Conservation (phyloP, 2,329 filamentous ascomycete genomes). For the Chlorencoelia australis region DNA sequence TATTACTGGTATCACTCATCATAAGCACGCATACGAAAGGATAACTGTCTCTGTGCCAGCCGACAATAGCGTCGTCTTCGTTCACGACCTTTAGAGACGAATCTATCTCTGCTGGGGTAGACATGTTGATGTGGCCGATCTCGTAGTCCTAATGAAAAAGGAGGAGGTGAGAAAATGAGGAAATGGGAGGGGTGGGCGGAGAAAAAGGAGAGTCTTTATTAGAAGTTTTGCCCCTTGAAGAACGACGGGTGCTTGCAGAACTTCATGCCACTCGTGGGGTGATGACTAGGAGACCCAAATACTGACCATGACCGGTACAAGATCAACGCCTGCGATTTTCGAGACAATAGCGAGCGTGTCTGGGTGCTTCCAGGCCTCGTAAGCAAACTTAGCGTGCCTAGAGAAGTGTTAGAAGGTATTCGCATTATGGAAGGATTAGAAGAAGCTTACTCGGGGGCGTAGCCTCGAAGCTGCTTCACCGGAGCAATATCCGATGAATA, state of each 20-base stretch:
- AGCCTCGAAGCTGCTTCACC: constrained; percentile 45
- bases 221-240: too few species aligned
- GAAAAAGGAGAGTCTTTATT: too few species aligned
- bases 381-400: constrained; percentile 54
- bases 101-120: constrained; percentile 26
- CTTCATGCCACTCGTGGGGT: too few species aligned
- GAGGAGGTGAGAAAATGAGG: too few species aligned
- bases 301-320: constrained; percentile 43
- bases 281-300: too few species aligned
- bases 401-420: constrained; percentile 7
- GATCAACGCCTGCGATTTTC: constrained; percentile 46
- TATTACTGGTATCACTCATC: constrained; percentile 37
- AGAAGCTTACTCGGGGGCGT: constrained; percentile 41
- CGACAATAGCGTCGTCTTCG: constrained; percentile 30
- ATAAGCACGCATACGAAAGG: constrained; percentile 43
- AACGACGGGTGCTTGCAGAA: too few species aligned
- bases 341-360: constrained; percentile 44
- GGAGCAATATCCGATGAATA: constrained; percentile 49
- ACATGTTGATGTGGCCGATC: constrained; percentile 48
- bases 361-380: constrained; percentile 49
- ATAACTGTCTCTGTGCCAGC: constrained; percentile 42
- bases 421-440: constrained; percentile 3
- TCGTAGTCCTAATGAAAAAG: too few species aligned
- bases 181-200: too few species aligned
- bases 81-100: constrained; percentile 19